A percentile compares a stretch with the other conserved stretches of the same genome.
phyloP scores from a whole-genome alignment of 2,329 filamentous ascomycete genomes.

The Corniculantispora saksenae region DNA sequence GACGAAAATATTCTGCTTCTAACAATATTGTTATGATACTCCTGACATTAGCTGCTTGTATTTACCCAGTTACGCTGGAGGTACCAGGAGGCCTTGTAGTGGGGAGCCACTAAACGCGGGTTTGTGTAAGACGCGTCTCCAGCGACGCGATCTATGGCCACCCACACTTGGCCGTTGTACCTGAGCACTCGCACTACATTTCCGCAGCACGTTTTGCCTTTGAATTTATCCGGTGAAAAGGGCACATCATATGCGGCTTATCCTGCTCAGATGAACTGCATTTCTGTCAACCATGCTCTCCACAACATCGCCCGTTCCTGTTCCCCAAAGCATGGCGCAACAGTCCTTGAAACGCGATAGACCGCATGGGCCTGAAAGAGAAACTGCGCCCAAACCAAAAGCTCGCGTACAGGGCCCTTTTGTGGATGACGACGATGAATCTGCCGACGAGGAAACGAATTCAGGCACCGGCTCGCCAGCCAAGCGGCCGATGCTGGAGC shows the following conservation, averaged over 20 bases:
- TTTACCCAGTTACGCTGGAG: too few species aligned
- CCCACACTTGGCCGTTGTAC: background rate
- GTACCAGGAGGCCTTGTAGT: background rate
- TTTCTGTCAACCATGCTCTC: conserved; percentile 51
- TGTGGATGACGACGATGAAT: conserved; percentile 40
- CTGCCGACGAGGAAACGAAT: conserved; percentile 29
- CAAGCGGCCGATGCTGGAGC: conserved; percentile 24
- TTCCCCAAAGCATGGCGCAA: conserved; percentile 52
- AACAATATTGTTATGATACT: too few species aligned
- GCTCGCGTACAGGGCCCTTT: conserved; percentile 40
- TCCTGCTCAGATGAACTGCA: background rate
- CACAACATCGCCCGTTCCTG: conserved; percentile 59
- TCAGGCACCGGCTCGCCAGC: conserved; percentile 16
- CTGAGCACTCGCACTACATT: background rate
- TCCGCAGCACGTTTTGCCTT: background rate
- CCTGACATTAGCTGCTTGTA: too few species aligned
- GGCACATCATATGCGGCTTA: background rate
- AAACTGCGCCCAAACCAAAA: conserved; percentile 35
- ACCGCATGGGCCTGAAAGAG: conserved; percentile 33
- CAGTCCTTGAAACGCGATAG: conserved; percentile 37
- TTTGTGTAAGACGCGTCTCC: conserved; percentile 28
- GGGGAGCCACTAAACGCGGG: conserved; percentile 31
- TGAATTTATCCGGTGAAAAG: background rate
- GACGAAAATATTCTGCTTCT: too few species aligned
- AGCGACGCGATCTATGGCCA: conserved; percentile 8